Percentiles rank a stretch among this genome's conserved stretches.
These are phyloP conservation scores for Mucor racemosus DNA, from an alignment of 371 early-diverging fungal genomes.

Conservation along the genomic window DNA sequence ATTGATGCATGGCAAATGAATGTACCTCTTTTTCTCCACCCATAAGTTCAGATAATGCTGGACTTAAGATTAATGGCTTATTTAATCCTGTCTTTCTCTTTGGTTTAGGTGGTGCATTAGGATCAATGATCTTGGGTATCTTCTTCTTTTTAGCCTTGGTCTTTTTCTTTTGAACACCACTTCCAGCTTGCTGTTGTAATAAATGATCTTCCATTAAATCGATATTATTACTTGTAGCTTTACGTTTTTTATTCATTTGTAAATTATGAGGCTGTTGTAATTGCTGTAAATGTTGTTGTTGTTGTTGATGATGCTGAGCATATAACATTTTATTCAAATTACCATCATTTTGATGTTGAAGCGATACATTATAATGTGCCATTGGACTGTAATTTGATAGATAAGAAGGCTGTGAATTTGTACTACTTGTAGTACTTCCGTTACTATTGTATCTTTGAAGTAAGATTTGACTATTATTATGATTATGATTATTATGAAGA, in stretches of 20 bases:
- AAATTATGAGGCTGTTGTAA: neutral
- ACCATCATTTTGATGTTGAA: conserved; percentile 2
- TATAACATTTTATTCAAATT: conserved; percentile 13
- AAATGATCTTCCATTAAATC: conserved; percentile 5
- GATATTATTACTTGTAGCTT: neutral
- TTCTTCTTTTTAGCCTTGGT: conserved; percentile 26
- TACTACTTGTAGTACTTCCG: conserved; percentile 17
- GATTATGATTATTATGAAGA: conserved; percentile 9
- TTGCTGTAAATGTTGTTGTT: conserved; percentile 15
- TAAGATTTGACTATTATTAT: conserved; percentile 15
- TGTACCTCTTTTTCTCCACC: conserved; percentile 55
- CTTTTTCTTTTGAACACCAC: conserved; percentile 19
- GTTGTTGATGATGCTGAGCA: conserved; percentile 4
- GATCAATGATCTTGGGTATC: conserved; percentile 30
- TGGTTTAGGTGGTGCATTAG: conserved; percentile 56
- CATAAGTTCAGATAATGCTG: conserved; percentile 53
- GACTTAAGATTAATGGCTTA: conserved; percentile 54
- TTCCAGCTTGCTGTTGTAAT: conserved; percentile 5
- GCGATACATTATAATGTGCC: conserved; percentile 13
- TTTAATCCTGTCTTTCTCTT: conserved; percentile 58
- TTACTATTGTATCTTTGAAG: conserved; percentile 30
- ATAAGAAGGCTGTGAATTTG: conserved; percentile 23
- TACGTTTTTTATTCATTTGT: conserved; percentile 4
- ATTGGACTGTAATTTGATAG: conserved; percentile 16
- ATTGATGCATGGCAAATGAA: neutral